Base-by-base conservation (phyloP, 768 basidiomycete genomes). In the Sistotremastrum niveocremeum region DNA sequence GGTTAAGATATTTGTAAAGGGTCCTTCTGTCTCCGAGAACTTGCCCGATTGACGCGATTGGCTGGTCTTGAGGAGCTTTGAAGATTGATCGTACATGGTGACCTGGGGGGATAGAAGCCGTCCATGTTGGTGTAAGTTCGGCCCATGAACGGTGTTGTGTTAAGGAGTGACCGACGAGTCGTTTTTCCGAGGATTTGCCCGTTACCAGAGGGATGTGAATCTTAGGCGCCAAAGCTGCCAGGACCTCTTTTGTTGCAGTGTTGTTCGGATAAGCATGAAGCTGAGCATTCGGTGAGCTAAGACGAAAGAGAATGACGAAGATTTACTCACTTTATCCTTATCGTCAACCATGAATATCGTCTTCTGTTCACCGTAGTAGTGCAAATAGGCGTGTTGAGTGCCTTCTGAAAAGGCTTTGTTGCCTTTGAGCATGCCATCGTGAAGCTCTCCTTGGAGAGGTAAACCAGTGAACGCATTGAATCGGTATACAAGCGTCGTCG, bases 1-100 rank as follows among this genome's bases (percentile, higher is more conserved):
- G 83, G 58, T 94, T 94, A 49, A 97, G 71, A 57, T 95, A 94
- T 64, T 97, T 97, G 70, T 95, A 94, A 48, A 97, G 60, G 33
- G 90, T 91, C 35, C 77, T 79, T 45, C 90, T 77, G 60, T 93
- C 83, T 2, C 86, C 91, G 4, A 88, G 67, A 4, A 94, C 89
- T 54, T 80, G 80, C 4, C 93, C 94, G 32, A 82, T 62, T 1
- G 80, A 84, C 0, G 91, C 89, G 34, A 88, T 65, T 1, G 77
- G 73, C 20, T 20, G 20, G 46, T 70, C 70, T 49, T 66, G 54
- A 7, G 66, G 55, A 31, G 72, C 70, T 37, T 68, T 65, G 28
- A 80, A 59, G 47, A 82, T 60, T 0, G 69, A 54, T 39, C 67
- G 62, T n/a, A 89, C 67, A 28, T 68, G 65, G 55, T 91, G 84